These are phyloP conservation scores for Lactuca saligna DNA, from an alignment of 129 eudicot genomes.

Conservation along the genomic window DNA sequence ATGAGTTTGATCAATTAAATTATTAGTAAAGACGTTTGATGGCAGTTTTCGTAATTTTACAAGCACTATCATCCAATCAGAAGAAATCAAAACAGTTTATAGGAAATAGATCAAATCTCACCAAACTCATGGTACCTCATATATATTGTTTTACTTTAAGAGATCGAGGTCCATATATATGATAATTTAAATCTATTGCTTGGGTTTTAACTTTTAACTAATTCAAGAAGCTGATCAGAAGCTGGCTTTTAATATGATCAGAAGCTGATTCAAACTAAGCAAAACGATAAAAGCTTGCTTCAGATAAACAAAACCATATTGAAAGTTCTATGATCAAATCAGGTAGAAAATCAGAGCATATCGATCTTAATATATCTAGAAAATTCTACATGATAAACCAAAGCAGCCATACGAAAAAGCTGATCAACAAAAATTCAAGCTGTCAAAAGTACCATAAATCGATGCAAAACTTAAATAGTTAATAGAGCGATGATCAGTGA, in stretches of 20 bases:
- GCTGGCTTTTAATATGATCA: not conserved
- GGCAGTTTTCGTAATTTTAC: not conserved
- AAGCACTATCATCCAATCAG: conserved; percentile 24
- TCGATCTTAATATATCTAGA: conserved; percentile 8
- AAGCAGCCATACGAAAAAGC: conserved; percentile 7
- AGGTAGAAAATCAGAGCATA: conserved; percentile 3
- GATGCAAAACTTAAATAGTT: not conserved
- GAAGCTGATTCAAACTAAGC: not conserved
- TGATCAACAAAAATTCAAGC: conserved; percentile 18
- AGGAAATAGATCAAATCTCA: conserved; percentile 23
- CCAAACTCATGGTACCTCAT: conserved; percentile 23
- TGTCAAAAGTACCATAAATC: not conserved
- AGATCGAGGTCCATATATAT: not conserved
- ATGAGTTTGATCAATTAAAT: not conserved
- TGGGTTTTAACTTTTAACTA: not conserved
- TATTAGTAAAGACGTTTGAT: not conserved
- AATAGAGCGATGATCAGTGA: not conserved
- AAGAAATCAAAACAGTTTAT: conserved; percentile 12
- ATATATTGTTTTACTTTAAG: not conserved
- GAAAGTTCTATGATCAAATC: conserved; percentile 5
- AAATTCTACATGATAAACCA: not conserved
- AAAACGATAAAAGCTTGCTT: not conserved
- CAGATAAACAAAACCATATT: conserved; percentile 11
- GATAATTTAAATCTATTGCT: not conserved
- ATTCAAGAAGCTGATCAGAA: not conserved